A percentile compares a stretch with the other conserved stretches of the same genome.
Conservation (phyloP, 768 basidiomycete species). For the Guyanaporus albipodus region DNA sequence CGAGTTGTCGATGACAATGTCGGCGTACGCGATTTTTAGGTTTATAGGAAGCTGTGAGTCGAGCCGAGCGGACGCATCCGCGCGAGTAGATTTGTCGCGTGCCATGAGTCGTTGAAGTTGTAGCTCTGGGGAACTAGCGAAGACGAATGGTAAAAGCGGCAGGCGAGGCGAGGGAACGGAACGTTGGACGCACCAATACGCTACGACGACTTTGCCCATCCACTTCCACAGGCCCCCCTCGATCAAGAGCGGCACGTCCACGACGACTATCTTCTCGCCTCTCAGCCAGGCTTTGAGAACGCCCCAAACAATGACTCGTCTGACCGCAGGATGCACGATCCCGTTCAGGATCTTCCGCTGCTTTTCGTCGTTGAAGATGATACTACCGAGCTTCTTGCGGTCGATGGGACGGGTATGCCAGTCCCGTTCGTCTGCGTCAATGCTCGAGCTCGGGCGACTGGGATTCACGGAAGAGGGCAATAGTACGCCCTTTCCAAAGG, state of each 20-base stretch:
- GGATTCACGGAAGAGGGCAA: slow-evolving; percentile 24
- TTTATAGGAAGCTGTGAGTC: slow-evolving; percentile 76
- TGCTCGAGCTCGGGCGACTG: not conserved
- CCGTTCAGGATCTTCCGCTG: slow-evolving; percentile 72
- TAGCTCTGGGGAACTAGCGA: slow-evolving; percentile 66
- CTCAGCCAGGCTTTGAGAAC: slow-evolving; percentile 69
- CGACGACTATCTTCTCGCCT: slow-evolving; percentile 73
- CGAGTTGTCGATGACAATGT: slow-evolving; percentile 86
- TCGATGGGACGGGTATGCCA: slow-evolving; percentile 65
- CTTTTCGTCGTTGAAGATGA: slow-evolving; percentile 76
- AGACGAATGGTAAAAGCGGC: not conserved
- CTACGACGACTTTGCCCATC: slow-evolving; percentile 82
- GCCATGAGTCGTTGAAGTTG: slow-evolving; percentile 78
- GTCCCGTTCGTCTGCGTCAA: not conserved
- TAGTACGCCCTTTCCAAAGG: slow-evolving; percentile 72
- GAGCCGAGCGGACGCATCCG: slow-evolving; percentile 72
- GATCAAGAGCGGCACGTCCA: slow-evolving; percentile 91
- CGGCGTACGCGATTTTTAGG: slow-evolving; percentile 80
- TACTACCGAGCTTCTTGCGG: slow-evolving; percentile 74
- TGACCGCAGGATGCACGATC: slow-evolving; percentile 91
- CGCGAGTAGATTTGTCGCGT: slow-evolving; percentile 62
- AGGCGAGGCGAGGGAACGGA: not conserved
- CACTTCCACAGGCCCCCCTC: slow-evolving; percentile 83
- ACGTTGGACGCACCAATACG: slow-evolving; percentile 70
- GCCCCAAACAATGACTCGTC: slow-evolving; percentile 66